These are phyloP conservation scores for Colletotrichum spinosum DNA, from an alignment of 2,329 filamentous ascomycete species.

Conservation along the genomic window DNA sequence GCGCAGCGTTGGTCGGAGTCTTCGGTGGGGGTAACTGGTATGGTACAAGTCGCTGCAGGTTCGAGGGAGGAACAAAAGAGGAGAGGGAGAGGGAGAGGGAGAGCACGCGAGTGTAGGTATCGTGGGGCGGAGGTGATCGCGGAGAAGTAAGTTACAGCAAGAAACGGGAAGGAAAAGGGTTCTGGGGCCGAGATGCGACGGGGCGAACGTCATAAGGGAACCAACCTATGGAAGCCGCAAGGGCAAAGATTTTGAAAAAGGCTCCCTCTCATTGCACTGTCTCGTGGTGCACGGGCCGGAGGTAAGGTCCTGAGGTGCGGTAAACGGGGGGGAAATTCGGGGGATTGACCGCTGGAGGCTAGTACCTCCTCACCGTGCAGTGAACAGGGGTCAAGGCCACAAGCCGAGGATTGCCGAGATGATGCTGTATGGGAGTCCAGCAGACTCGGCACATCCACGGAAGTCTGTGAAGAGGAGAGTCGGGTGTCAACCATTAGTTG, in stretches of 20 bases:
- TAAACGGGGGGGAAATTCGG: constrained; percentile 14
- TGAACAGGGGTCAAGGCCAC: constrained; percentile 35
- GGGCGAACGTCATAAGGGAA: constrained; percentile 32
- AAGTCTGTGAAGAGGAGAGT: no score
- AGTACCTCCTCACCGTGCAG: constrained; percentile 6
- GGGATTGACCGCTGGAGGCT: constrained; percentile 1
- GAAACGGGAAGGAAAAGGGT: constrained; percentile 30
- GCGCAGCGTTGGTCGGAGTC: not conserved
- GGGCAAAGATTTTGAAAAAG: constrained; percentile 35
- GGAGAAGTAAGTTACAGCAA: constrained; percentile 16
- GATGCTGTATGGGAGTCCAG: no score
- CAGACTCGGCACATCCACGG: no score
- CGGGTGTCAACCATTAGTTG: no score
- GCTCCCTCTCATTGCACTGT: constrained; percentile 34
- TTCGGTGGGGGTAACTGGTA: not conserved
- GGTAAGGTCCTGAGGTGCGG: constrained; percentile 20
- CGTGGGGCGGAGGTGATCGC: constrained; percentile 31
- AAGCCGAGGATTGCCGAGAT: constrained; percentile 37
- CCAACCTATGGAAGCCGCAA: no score
- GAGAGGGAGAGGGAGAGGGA: constrained; percentile 2
- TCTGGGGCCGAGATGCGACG: constrained; percentile 34
- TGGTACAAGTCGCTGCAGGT: not conserved
- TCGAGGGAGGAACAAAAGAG: not conserved
- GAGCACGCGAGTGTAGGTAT: constrained; percentile 18
- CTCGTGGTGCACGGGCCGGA: constrained; percentile 16